phyloP scores from a whole-genome alignment of 2,329 filamentous ascomycete genomes.

The Lachnum nothofagi region DNA sequence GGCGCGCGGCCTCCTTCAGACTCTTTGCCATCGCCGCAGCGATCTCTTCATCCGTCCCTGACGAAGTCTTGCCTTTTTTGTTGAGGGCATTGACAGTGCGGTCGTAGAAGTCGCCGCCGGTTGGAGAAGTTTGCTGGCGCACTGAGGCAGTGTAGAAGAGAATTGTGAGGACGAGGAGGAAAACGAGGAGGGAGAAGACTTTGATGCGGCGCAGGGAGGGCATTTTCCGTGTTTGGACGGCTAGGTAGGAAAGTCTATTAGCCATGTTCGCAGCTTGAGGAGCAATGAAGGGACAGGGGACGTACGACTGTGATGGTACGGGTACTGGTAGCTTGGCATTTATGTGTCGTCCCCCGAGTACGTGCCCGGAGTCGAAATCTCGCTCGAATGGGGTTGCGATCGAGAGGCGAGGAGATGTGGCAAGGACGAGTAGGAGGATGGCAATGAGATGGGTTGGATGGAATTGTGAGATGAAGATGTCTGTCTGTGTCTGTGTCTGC shows the following conservation, averaged over 20 bases:
- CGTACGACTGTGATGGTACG: not conserved
- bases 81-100: constrained; percentile 54
- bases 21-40: constrained; percentile 54
- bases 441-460: no score
- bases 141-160: constrained; percentile 68
- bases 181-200: constrained; percentile 57
- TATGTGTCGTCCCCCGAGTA: not conserved
- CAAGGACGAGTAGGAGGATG: no score
- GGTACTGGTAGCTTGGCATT: not conserved
- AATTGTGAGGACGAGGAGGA: constrained; percentile 60
- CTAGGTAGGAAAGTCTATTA: not conserved
- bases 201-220: constrained; percentile 66
- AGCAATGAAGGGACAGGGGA: not conserved
- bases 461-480: no score
- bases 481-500: no score
- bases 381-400: not conserved
- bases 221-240: constrained; percentile 44
- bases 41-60: constrained; percentile 44
- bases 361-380: not conserved
- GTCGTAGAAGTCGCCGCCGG: constrained; percentile 53
- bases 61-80: no score
- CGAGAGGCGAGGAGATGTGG: not conserved
- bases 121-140: constrained; percentile 44
- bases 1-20: constrained; percentile 63
- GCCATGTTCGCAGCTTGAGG: not conserved